Base-by-base conservation (phyloP, 345 rosid genomes). In the Hibiscus syriacus region DNA sequence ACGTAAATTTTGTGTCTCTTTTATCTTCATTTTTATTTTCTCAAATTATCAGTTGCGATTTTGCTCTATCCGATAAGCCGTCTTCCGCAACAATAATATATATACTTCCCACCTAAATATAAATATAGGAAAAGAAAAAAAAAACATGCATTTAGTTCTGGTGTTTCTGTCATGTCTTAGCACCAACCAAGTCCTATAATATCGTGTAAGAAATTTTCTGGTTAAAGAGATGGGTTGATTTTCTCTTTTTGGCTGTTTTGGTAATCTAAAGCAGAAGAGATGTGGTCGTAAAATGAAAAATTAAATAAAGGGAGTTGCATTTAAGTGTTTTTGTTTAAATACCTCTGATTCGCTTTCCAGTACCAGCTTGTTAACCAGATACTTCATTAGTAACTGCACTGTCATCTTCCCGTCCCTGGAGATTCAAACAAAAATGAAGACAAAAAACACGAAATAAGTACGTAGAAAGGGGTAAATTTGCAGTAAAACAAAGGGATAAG, bases 331-430 rank as follows among this genome's bases (percentile, higher is more conserved):
- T 77, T 38, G 2, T 16, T 45, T 48, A 80, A 78, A 77, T 92
- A 94, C 99, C 99, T 94, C 93, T 70, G 97, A 80, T 83, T 89
- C 97, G 85, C 85, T 85, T 71, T 88, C 97, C 84, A 91, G 64
- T 58, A 80, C 76, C 79, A 94, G 96, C 85, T 92, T 94, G 87
- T 81, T 87, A 78, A 77, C 90, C 77, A 94, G 86, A 79, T 94
- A 94, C 89, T 89, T 94, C 81, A 81, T 85, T 83, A 94, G 64
- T 69, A 94, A 79, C 63, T 93, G 79, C 74, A 94, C 92, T 62
- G 98, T 94, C 96, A 90, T 89, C 72, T 87, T 89, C 74, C 93
- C 96, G 50, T 94, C 99, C 79, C 99, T 94, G 74, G 4, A 45
- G 49, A 36, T 55, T 46, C 2, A 22, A 5, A 13, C 26, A 20